A percentile compares a stretch with the other conserved stretches of the same genome.
Conservation (phyloP, 2,329 filamentous ascomycete genomes). For the Hypoxylon sp. region DNA sequence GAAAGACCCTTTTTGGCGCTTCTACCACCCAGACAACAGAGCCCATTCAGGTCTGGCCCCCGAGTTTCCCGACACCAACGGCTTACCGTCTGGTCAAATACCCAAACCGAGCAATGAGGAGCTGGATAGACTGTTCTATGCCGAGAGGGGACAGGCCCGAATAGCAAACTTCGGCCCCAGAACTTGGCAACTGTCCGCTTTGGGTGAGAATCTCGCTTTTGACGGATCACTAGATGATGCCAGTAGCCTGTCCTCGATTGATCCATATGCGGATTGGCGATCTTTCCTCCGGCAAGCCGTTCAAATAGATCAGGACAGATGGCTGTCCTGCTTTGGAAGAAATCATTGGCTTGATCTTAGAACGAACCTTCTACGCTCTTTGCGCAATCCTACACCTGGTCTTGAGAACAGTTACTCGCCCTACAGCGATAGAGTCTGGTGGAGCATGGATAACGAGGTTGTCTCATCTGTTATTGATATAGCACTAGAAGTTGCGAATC, state of each 20-base stretch:
- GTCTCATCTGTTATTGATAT: constrained; percentile 1
- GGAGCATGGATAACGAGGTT: constrained; percentile 17
- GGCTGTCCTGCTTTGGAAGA: constrained; percentile 10
- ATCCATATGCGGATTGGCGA: background rate
- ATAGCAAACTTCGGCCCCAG: background rate
- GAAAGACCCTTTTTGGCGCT: background rate
- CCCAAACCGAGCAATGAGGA: background rate
- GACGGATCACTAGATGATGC: background rate
- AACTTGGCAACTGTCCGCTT: background rate
- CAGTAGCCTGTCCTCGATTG: background rate
- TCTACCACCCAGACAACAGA: background rate
- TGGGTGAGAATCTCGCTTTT: constrained; percentile 3
- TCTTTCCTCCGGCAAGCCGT: background rate
- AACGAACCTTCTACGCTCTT: background rate
- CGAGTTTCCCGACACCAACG: background rate
- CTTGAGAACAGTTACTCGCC: background rate
- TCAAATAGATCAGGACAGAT: background rate
- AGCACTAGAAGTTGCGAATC: constrained; percentile 2
- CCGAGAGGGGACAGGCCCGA: background rate
- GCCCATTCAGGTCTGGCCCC: constrained; percentile 11
- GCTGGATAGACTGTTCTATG: background rate
- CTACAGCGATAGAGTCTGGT: background rate
- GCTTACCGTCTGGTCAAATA: background rate
- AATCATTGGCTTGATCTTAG: constrained; percentile 12
- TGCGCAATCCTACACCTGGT: constrained; percentile 1